Evolutionary conservation across 2,329 filamentous ascomycete genomes (phyloP).

Genomic region (Westerdykella aurantiaca): DNA sequence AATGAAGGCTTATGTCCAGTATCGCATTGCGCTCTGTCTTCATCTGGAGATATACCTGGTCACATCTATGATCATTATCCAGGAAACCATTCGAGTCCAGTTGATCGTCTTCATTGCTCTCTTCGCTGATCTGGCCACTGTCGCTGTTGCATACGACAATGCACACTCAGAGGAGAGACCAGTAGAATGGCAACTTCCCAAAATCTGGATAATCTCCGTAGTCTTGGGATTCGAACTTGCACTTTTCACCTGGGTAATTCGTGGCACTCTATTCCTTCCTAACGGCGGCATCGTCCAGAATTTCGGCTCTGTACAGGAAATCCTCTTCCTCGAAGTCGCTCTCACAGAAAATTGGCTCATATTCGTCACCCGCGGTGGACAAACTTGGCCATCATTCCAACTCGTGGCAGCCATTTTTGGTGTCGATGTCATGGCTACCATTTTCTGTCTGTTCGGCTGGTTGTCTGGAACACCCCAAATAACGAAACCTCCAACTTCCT

Average conservation of each 20-base stretch:
- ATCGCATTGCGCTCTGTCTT: constrained; percentile 68
- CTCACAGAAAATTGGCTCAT: constrained; percentile 53
- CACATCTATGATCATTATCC: constrained; percentile 73
- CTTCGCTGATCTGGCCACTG: constrained; percentile 73
- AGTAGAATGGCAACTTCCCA: constrained; percentile 74
- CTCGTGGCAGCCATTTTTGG: constrained; percentile 64
- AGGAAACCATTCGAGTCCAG: constrained; percentile 66
- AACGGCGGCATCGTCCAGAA: constrained; percentile 70
- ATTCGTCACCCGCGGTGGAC: constrained; percentile 54
- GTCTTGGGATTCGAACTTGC: constrained; percentile 64
- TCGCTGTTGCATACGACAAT: constrained; percentile 73
- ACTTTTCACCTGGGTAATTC: constrained; percentile 65
- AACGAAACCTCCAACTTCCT: constrained; percentile 39
- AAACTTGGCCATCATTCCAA: constrained; percentile 71
- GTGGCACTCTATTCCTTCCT: constrained; percentile 61
- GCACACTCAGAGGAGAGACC: constrained; percentile 69
- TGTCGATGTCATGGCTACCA: constrained; percentile 65
- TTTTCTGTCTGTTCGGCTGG: constrained; percentile 74
- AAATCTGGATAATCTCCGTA: constrained; percentile 73
- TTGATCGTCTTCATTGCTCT: constrained; percentile 74
- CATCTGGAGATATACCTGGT: constrained; percentile 72
- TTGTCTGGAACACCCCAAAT: constrained; percentile 50
- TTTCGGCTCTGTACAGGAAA: constrained; percentile 68
- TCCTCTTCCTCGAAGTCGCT: constrained; percentile 51
- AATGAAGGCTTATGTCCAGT: constrained; percentile 73